phyloP scores from a whole-genome alignment of 768 basidiomycete genomes.

The Exsudoporus frostii region DNA sequence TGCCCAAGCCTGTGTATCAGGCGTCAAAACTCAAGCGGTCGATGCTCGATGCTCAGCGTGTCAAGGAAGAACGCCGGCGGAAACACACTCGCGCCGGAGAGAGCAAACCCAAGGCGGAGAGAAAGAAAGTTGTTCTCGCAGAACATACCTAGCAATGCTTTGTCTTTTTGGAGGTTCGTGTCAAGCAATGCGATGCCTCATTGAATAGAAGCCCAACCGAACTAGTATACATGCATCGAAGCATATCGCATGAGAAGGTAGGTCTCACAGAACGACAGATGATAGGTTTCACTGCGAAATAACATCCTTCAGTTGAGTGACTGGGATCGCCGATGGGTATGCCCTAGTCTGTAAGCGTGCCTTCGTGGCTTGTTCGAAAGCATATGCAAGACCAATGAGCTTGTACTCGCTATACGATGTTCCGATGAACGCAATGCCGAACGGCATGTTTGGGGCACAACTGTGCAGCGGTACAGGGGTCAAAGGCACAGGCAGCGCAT shows the following conservation, averaged over 20 bases:
- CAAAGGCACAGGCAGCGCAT: constrained; percentile 37
- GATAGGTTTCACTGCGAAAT: constrained; percentile 12
- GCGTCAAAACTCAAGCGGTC: constrained; percentile 84
- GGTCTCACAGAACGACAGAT: background rate
- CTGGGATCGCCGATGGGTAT: constrained; percentile 51
- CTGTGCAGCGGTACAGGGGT: constrained; percentile 41
- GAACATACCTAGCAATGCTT: constrained; percentile 53
- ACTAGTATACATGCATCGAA: constrained; percentile 1
- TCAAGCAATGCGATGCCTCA: constrained; percentile 4
- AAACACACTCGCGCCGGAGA: constrained; percentile 85
- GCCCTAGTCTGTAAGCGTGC: constrained; percentile 47
- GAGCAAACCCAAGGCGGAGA: constrained; percentile 86
- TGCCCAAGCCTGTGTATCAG: constrained; percentile 90
- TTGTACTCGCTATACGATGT: constrained; percentile 59
- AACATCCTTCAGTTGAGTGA: constrained; percentile 45
- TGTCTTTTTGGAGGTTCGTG: constrained; percentile 12
- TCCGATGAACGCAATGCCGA: constrained; percentile 61
- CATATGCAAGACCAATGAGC: constrained; percentile 57
- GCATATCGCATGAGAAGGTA: background rate
- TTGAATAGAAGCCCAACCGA: background rate
- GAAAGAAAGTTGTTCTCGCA: constrained; percentile 79
- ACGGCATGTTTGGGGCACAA: constrained; percentile 47
- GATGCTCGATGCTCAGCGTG: constrained; percentile 85
- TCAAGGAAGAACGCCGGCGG: constrained; percentile 91
- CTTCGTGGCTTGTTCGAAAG: constrained; percentile 64